A percentile compares a stretch with the other conserved stretches of the same genome.
These are phyloP conservation scores for Plantago ovata DNA, from an alignment of 257 asterid genomes.

Conservation along the genomic window DNA sequence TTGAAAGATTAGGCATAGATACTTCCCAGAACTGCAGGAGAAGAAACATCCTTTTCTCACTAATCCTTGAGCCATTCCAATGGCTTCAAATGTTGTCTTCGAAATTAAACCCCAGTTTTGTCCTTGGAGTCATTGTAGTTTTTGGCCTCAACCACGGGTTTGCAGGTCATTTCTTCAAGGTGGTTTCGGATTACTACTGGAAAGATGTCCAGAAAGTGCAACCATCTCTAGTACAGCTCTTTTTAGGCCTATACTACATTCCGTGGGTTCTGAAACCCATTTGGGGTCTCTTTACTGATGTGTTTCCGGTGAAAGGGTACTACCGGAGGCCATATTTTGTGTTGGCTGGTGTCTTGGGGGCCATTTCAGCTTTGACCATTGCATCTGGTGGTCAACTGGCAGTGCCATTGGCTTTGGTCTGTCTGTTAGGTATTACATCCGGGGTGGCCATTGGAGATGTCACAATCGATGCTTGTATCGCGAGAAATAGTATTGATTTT, in stretches of 20 bases:
- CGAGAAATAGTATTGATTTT: conserved; percentile 50
- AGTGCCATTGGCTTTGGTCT: conserved; percentile 35
- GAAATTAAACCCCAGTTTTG: conserved; percentile 43
- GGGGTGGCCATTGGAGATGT: conserved; percentile 71
- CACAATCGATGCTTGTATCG: conserved; percentile 66
- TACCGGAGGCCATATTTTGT: conserved; percentile 53
- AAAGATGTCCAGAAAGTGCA: conserved; percentile 68
- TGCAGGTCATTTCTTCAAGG: conserved; percentile 44
- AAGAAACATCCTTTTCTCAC: conserved; percentile 1
- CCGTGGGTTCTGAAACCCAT: conserved; percentile 77
- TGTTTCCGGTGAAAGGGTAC: conserved; percentile 53
- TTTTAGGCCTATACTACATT: conserved; percentile 44
- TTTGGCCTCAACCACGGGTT: conserved; percentile 68
- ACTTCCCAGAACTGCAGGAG: neutral
- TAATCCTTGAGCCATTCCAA: conserved; percentile 36
- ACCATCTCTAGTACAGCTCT: conserved; percentile 59
- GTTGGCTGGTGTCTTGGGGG: conserved; percentile 39
- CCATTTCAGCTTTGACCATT: conserved; percentile 23
- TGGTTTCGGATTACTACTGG: conserved; percentile 66
- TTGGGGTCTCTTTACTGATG: conserved; percentile 59
- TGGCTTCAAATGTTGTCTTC: conserved; percentile 64
- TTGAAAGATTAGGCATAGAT: neutral
- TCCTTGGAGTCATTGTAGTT: conserved; percentile 45
- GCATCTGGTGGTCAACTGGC: conserved; percentile 31
- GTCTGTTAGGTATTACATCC: conserved; percentile 39